Conservation (phyloP, 768 basidiomycete genomes). For the Boletus sensibilis region DNA sequence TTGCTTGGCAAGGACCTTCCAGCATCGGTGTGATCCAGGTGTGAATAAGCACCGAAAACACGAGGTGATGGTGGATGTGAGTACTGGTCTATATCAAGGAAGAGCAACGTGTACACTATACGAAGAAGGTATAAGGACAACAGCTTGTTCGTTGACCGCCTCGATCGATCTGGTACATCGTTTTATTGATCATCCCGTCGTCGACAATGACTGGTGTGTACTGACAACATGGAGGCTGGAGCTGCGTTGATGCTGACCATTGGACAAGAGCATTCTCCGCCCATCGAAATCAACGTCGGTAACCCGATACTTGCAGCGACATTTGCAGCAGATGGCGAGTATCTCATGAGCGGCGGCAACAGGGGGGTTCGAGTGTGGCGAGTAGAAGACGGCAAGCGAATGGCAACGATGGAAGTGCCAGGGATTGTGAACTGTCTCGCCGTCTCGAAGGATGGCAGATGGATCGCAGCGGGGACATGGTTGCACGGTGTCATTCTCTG, state of each 20-base stretch:
- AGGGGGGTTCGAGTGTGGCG: background rate
- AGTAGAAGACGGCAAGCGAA: background rate
- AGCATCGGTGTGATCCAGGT: no score
- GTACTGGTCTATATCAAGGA: no score
- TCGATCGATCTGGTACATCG: background rate
- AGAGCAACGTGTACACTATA: no score
- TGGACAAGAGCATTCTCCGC: background rate
- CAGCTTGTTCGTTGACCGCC: no score
- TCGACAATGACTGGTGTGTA: background rate
- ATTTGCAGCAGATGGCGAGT: background rate
- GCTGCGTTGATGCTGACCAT: background rate
- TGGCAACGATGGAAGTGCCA: background rate
- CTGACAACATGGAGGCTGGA: background rate
- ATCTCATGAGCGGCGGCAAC: background rate
- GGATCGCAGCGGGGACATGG: constrained; percentile 3
- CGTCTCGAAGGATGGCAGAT: constrained; percentile 1
- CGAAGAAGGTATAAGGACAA: no score
- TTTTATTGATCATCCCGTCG: background rate
- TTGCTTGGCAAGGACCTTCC: no score
- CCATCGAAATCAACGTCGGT: background rate
- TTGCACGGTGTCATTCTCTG: background rate
- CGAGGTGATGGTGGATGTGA: no score
- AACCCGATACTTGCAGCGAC: background rate
- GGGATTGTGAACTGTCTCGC: background rate
- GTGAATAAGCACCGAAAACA: no score